phyloP scores from a whole-genome alignment of 768 basidiomycete species.

The Crucibulum laeve region DNA sequence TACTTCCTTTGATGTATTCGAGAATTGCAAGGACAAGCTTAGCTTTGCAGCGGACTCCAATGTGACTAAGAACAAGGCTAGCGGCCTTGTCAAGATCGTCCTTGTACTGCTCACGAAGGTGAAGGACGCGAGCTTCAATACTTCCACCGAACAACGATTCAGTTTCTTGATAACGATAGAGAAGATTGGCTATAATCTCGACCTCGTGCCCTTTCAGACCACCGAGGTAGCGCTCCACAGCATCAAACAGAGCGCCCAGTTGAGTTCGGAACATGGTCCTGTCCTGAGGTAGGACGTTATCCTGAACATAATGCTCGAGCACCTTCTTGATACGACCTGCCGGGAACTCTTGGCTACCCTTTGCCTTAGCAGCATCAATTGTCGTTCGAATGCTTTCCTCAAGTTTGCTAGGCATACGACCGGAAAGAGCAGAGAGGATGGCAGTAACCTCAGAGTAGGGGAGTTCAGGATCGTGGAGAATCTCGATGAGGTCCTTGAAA shows the following conservation, averaged over 20 bases:
- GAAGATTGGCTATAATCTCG: conserved; percentile 67
- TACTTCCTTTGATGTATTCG: conserved; percentile 84
- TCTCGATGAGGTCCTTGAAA: conserved; percentile 80
- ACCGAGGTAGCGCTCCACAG: conserved; percentile 72
- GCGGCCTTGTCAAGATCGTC: conserved; percentile 88
- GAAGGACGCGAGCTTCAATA: conserved; percentile 88
- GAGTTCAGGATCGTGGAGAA: conserved; percentile 80
- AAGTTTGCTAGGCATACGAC: conserved; percentile 88
- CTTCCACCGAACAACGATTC: conserved; percentile 93
- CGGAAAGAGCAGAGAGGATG: conserved; percentile 83
- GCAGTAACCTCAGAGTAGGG: conserved; percentile 84
- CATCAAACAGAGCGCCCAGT: conserved; percentile 64
- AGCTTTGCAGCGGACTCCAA: conserved; percentile 90
- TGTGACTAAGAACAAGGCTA: conserved; percentile 86
- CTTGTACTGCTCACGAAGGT: conserved; percentile 89
- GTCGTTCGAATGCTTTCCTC: conserved; percentile 80
- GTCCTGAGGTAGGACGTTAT: conserved; percentile 77
- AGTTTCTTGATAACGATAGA: conserved; percentile 77
- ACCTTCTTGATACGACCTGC: conserved; percentile 80
- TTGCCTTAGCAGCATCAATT: conserved; percentile 73
- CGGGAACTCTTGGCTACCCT: conserved; percentile 84
- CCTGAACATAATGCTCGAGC: conserved; percentile 80
- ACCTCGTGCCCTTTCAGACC: conserved; percentile 89
- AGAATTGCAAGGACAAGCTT: conserved; percentile 83
- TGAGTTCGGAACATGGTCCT: conserved; percentile 73